Conservation (phyloP, 2,329 filamentous ascomycete genomes). For the Penicillium sp. region DNA sequence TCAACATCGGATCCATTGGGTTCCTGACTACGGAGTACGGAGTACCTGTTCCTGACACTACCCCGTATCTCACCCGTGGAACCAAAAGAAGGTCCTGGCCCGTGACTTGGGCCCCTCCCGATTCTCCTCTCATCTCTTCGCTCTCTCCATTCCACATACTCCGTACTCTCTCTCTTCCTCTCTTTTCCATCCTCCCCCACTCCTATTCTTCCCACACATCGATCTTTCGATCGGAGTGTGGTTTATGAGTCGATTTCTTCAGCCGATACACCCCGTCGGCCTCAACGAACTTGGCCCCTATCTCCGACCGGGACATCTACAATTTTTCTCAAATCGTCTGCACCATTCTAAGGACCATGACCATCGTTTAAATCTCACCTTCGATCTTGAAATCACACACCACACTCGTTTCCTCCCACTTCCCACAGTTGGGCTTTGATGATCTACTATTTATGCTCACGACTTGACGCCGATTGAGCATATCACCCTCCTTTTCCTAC, state of each 20-base stretch:
- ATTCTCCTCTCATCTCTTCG: conserved; percentile 7
- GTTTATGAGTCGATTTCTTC: neutral
- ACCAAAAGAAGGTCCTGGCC: conserved; percentile 3
- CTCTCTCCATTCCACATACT: conserved; percentile 4
- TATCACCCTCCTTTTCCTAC: conserved; percentile 27
- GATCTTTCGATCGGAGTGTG: neutral
- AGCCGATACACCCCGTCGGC: neutral
- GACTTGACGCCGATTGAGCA: conserved; percentile 37
- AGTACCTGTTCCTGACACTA: too few relatives aligned
- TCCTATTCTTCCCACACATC: neutral
- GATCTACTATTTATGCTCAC: conserved; percentile 31
- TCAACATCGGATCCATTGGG: neutral
- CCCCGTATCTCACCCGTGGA: conserved; percentile 11
- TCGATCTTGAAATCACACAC: conserved; percentile 9
- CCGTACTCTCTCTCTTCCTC: too few relatives aligned
- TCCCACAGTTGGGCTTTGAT: conserved; percentile 19
- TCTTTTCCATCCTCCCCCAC: neutral
- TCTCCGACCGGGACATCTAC: neutral
- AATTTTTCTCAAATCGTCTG: conserved; percentile 4
- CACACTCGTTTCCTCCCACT: conserved; percentile 21
- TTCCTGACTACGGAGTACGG: too few relatives aligned
- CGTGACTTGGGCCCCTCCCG: conserved; percentile 11
- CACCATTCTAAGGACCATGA: conserved; percentile 24
- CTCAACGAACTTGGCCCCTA: neutral
- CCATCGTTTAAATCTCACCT: conserved; percentile 16